Evolutionary conservation across 306 rosid species (phyloP).

Genomic region (Trifolium fragiferum): DNA sequence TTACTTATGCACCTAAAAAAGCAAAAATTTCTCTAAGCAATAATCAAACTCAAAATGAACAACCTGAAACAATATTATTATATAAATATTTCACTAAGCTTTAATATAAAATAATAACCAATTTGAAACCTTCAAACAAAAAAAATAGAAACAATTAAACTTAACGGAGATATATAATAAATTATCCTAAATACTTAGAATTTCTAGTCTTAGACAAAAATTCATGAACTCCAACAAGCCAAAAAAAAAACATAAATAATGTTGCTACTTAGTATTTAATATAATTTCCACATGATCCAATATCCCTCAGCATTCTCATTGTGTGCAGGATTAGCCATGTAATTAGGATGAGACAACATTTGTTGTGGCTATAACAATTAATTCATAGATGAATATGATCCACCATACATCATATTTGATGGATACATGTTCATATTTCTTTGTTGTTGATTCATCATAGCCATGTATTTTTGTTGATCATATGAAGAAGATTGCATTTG

Average conservation of each 20-base stretch:
- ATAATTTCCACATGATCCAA: constrained; percentile 66
- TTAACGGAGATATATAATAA: too few species aligned
- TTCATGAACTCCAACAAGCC: not conserved
- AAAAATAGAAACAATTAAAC: too few species aligned
- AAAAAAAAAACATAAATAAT: too few species aligned
- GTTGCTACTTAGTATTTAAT: too few species aligned
- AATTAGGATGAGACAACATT: constrained; percentile 33
- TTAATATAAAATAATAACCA: too few species aligned
- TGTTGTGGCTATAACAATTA: constrained; percentile 61
- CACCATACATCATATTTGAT: constrained; percentile 54
- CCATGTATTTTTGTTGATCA: constrained; percentile 57
- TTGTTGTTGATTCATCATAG: constrained; percentile 52
- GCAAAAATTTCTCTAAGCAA: too few species aligned
- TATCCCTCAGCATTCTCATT: constrained; percentile 61
- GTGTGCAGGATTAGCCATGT: not conserved
- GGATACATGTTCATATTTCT: constrained; percentile 63
- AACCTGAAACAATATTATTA: too few species aligned
- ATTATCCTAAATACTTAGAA: too few species aligned
- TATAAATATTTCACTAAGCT: too few species aligned
- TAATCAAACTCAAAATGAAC: too few species aligned
- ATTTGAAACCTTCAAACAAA: too few species aligned
- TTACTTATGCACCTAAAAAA: too few species aligned
- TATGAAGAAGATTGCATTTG: constrained; percentile 53
- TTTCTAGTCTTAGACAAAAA: not conserved
- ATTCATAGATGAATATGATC: constrained; percentile 53